Evolutionary conservation across 2,329 filamentous ascomycete genomes (phyloP), one percentile per base, ranked within the genome.

Genomic region (Alternaria angustiovoidea): DNA sequence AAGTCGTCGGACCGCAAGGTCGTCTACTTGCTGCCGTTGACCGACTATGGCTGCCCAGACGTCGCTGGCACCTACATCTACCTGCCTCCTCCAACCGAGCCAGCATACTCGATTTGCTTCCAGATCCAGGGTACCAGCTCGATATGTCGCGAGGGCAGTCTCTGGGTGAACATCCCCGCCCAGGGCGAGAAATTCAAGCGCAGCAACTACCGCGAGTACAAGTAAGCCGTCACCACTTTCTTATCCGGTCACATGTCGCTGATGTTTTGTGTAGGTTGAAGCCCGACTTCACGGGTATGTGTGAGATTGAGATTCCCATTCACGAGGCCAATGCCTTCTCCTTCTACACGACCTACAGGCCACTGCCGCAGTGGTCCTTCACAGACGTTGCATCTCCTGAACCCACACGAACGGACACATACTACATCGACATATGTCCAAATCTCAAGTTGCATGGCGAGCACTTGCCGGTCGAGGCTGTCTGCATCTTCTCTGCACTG

Each of bases 131-230:
- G 95, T 63, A 94, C 93, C 58, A 97, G 94, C 76, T 97, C 94
- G 63, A 95, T 99, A 83, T 97, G 94, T 79, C 88, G 93, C 68
- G 86, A 97, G 80, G 95, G 96, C 61, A 97, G 92, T 75, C 85
- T 99, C 64, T 99, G 95, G 94, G 91, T 97, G 74, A 99, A 99
- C 79, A 91, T 98, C 62, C 95, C 95, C 7, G 87, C 90, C 62
- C 84, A 89, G 71, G 93, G 90, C 60, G 82, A 88, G 51, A 82
- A 88, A 43, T 99, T 98, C 75, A 86, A 88, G 66, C 89, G 95
- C 69, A 85, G 91, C 72, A 85, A 86, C 34, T 99, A 96, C 79
- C 88, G 89, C 72, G 91, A 97, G 81, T 96, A 91, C 86, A 94
- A 92, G 94, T 97, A 85, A 78, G 89, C 78, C 47, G 16, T 51